Base-by-base conservation (phyloP, 148 eudicot genomes). In the Rheum nobile region DNA sequence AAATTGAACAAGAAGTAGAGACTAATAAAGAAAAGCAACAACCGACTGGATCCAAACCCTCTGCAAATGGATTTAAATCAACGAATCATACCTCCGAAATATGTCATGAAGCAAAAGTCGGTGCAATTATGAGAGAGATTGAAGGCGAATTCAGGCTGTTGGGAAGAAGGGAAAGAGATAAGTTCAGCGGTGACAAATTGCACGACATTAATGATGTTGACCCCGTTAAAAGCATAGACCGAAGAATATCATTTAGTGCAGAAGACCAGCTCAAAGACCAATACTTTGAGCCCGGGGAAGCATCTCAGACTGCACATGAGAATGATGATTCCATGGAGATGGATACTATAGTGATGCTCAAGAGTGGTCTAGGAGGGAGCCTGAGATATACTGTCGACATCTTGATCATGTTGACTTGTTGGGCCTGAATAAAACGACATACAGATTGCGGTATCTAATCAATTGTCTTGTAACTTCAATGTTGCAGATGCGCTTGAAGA, bases 381-480 rank as follows among this genome's bases (percentile, higher is more conserved):
- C 96, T 0, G 96, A 92, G 91, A 83, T 96, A 77, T 71, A 74
- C 26, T 92, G 96, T 78, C 87, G 87, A 80, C 94, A 92, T 85
- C 88, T 96, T 14, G 99, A 96, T 82, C 99, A 96, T 74, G 83
- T 96, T 80, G 90, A 92, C 86, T 85, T 90, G 96, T 82, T 92
- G 85, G 97, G 99, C 6, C 93, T 96, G 65, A 92, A 89, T 79
- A 87, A 87, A 80, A 96, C 94, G 16, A 92, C 99, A 38, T 82
- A 83, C n/a, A 84, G 99, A 72, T 83, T 92, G 37, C 84, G 99
- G 65, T 92, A 85, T 81, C 82, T 96, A 80, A 83, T 96, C 59
- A 96, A 92, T 71, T 96, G 99, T 97, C 94, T 96, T 0, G 97
- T 96, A 37, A 92, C 99, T 26, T 96, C 99, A 0, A 72, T 96